Base-by-base conservation (phyloP, 768 basidiomycete species). In the Termitomyces eurrhizus region DNA sequence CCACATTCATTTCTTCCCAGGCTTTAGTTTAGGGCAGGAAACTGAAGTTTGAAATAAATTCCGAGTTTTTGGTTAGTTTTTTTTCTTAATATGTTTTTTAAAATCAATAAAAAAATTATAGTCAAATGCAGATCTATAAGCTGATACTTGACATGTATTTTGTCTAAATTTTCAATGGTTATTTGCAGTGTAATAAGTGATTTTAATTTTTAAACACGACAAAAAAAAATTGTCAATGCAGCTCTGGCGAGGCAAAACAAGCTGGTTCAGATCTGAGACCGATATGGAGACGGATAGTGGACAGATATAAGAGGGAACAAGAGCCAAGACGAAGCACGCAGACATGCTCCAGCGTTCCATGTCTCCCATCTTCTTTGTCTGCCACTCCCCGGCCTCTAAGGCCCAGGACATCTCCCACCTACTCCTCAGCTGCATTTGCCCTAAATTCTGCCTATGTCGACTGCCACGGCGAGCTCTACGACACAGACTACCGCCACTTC, bases 401-500 rank as follows among this genome's bases (percentile, higher is more conserved):
- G 53, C 53, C 0, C 53, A 55, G 41, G 85, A 87, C 73, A 78
- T 87, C 65, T 78, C 83, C 3, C 83, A 85, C 51, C 78, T 87
- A 87, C 73, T 74, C 83, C 41, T 68, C 78, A 55, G 39, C 65
- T 1, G 58, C 68, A n/a, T 35, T 73, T 62, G 62, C 72, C 7
- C 60, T 51, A 61, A 66, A 57, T 69, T 57, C 67, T 24, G 84
- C 79, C 60, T 86, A 86, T 67, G 80, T 86, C 62, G 86, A 88
- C 77, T 75, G 74, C 68, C 75, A 80, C 61, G 86, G 86, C 52
- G 81, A 85, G 70, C 74, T 86, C 29, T 86, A 88, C 67, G 86
- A 88, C 70, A 86, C 86, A 26, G 86, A 88, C 67, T 88, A 80
- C 72, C 78, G 85, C 62, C 78, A 86, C 72, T 88, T 88, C 61